These are phyloP conservation scores for Russula virescens DNA, from an alignment of 768 basidiomycete species.

Conservation along the genomic window DNA sequence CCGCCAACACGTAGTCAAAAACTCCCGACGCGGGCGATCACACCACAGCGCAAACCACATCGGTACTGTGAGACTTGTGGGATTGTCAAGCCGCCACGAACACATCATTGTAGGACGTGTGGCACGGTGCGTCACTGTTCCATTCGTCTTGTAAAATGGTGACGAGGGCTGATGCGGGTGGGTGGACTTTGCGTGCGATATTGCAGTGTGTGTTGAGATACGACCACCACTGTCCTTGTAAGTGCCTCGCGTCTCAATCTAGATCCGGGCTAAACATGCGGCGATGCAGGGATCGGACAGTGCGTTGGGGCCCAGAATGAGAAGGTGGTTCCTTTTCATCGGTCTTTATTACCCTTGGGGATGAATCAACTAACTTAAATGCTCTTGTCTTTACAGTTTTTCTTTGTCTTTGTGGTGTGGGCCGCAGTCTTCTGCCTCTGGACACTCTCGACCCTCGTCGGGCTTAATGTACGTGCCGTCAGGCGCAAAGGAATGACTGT, in stretches of 20 bases:
- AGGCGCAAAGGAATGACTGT: conserved; percentile 30
- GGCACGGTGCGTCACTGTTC: conserved; percentile 55
- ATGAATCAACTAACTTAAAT: background rate
- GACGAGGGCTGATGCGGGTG: background rate
- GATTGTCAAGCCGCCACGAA: conserved; percentile 64
- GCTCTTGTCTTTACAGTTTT: conserved; percentile 48
- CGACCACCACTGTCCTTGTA: conserved; percentile 89
- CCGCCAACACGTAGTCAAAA: background rate
- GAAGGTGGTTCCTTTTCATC: conserved; percentile 44
- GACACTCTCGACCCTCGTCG: conserved; percentile 55
- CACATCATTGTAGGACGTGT: conserved; percentile 79
- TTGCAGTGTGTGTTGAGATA: conserved; percentile 74
- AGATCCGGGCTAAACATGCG: background rate
- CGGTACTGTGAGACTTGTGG: conserved; percentile 61
- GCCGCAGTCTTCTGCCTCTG: conserved; percentile 54
- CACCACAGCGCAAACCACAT: conserved; percentile 53
- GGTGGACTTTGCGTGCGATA: background rate
- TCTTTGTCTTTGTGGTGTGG: conserved; percentile 75
- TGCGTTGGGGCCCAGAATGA: conserved; percentile 93
- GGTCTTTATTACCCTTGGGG: background rate
- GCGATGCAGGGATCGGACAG: conserved; percentile 74
- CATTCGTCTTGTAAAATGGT: background rate
- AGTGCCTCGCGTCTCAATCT: conserved; percentile 27
- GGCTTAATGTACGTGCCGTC: conserved; percentile 39
- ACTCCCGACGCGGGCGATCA: conserved; percentile 34